Conservation (phyloP, 2,329 filamentous ascomycete genomes). For the Zasmidium angulare region DNA sequence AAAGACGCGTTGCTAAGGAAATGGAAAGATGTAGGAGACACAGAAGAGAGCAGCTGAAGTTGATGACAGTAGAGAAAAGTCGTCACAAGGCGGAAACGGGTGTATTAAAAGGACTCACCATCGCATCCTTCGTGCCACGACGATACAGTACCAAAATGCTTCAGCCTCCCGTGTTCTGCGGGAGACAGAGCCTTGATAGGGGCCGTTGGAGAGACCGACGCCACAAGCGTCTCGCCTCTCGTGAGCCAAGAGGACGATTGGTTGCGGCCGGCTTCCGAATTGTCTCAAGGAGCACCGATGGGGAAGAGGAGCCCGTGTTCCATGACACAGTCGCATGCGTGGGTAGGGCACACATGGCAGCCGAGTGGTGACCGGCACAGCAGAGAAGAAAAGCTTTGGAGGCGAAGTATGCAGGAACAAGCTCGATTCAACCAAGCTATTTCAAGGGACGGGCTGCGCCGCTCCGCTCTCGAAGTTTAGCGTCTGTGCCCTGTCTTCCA, state of each 20-base stretch:
- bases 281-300: too few species aligned
- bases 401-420: not conserved
- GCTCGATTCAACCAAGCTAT: not conserved
- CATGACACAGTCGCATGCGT: too few species aligned
- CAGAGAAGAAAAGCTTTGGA: not conserved
- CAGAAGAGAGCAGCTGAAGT: too few species aligned
- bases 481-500: not conserved
- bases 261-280: not conserved
- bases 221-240: conserved; percentile 13
- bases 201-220: conserved; percentile 10
- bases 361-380: too few species aligned
- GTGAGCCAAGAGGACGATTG: not conserved
- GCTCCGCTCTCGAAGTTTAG: not conserved
- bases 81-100: conserved; percentile 1
- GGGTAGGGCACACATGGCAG: too few species aligned
- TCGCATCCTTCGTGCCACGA: conserved; percentile 5
- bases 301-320: too few species aligned
- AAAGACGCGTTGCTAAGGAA: too few species aligned
- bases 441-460: not conserved
- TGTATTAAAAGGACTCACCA: not conserved
- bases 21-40: too few species aligned
- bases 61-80: too few species aligned
- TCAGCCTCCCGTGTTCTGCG: not conserved
- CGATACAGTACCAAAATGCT: too few species aligned
- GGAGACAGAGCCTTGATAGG: conserved; percentile 11